A percentile compares a stretch with the other conserved stretches of the same genome.
These are phyloP conservation scores for Cicer pinnatifidum DNA, from an alignment of 306 rosid species.

Conservation along the genomic window DNA sequence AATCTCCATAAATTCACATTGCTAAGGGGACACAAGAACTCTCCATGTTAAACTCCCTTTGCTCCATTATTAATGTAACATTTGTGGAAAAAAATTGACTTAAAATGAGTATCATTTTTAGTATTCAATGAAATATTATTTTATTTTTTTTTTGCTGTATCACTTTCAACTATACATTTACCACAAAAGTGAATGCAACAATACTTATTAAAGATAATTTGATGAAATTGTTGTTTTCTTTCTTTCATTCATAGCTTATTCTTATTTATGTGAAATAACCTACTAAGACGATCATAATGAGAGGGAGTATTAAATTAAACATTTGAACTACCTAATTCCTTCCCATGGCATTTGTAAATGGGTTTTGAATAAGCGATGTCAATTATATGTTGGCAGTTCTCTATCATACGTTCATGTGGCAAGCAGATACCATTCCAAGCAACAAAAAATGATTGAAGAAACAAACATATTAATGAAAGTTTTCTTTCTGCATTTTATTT, in stretches of 20 bases:
- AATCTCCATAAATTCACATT: conserved; percentile 19
- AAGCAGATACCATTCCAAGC: conserved; percentile 20
- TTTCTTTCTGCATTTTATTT: conserved; percentile 15
- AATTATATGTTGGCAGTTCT: conserved; percentile 18
- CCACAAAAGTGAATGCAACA: no score
- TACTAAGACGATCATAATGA: no score
- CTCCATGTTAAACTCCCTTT: background rate
- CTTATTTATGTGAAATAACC: no score
- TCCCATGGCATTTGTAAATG: conserved; percentile 5
- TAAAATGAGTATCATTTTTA: no score
- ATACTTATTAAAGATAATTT: no score
- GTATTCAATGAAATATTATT: no score
- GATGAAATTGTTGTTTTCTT: no score
- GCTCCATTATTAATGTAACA: no score
- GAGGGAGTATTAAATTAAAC: background rate
- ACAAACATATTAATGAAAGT: background rate
- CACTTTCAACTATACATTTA: no score
- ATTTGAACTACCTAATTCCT: background rate
- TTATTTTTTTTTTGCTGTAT: no score
- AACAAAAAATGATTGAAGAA: conserved; percentile 7
- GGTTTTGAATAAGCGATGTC: conserved; percentile 3
- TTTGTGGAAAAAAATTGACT: no score
- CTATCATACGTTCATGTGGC: background rate
- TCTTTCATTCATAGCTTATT: no score
- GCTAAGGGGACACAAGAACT: background rate